These are phyloP conservation scores for Pseudognaphalium luteoalbum DNA, from an alignment of 129 eudicot species.

Conservation along the genomic window DNA sequence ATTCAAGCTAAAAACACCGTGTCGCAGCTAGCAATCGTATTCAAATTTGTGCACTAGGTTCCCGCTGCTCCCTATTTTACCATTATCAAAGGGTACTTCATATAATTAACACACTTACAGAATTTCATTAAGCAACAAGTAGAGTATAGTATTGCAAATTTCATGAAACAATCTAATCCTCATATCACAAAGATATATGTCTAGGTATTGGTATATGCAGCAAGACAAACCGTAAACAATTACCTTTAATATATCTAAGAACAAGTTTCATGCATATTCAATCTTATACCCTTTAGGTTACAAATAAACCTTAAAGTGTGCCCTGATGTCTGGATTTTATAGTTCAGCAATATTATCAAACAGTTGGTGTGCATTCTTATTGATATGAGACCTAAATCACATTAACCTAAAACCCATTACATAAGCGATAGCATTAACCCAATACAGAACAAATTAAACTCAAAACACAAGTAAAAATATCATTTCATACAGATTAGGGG, in stretches of 20 bases:
- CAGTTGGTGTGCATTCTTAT: conserved; percentile 7
- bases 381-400: background rate
- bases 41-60: background rate
- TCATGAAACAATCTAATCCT: background rate
- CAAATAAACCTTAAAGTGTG: too few species aligned
- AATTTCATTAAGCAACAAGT: background rate
- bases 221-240: too few species aligned
- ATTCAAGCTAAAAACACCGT: background rate
- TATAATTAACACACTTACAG: background rate
- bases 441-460: background rate
- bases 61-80: background rate
- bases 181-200: too few species aligned
- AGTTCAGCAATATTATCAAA: conserved; percentile 1
- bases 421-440: background rate
- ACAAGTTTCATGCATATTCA: background rate
- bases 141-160: background rate
- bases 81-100: background rate
- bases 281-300: too few species aligned
- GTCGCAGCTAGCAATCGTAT: background rate
- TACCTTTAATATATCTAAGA: background rate
- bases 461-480: background rate
- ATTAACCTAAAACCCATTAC: background rate
- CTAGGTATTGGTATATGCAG: background rate
- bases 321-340: background rate
- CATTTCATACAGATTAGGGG: background rate